Conservation (phyloP, 768 basidiomycete genomes). For the Terana coerulea region DNA sequence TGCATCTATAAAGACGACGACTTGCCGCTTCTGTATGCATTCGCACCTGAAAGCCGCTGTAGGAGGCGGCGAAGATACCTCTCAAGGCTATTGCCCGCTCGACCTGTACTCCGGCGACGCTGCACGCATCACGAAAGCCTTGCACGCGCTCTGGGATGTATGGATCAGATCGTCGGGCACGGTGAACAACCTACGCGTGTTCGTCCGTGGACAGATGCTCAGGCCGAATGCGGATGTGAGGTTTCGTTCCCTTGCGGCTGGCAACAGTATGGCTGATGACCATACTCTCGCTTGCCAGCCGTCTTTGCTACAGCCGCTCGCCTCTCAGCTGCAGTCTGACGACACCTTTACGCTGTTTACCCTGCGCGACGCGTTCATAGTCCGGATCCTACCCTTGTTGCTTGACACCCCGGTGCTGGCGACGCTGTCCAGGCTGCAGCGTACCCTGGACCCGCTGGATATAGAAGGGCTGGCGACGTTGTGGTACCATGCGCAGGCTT, state of each 20-base stretch:
- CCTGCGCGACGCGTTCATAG: conserved; percentile 49
- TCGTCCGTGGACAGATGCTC: conserved; percentile 60
- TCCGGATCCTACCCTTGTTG: conserved; percentile 45
- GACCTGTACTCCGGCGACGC: conserved; percentile 81
- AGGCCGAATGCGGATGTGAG: conserved; percentile 53
- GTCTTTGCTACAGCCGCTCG: conserved; percentile 17
- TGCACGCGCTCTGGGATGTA: conserved; percentile 65
- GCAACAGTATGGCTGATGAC: too few species aligned
- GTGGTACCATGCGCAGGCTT: conserved; percentile 18
- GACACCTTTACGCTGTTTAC: conserved; percentile 2
- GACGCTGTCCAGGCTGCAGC: conserved; percentile 59
- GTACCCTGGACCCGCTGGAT: conserved; percentile 76
- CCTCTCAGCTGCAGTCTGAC: conserved; percentile 8
- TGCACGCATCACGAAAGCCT: conserved; percentile 55
- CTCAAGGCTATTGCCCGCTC: conserved; percentile 75
- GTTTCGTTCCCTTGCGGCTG: not conserved
- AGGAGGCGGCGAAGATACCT: conserved; percentile 29
- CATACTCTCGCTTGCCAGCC: conserved; percentile 9
- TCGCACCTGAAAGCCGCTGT: conserved; percentile 44
- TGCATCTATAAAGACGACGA: conserved; percentile 53
- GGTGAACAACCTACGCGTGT: conserved; percentile 82
- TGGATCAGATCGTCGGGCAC: conserved; percentile 66
- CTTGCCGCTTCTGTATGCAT: conserved; percentile 94
- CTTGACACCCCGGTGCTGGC: conserved; percentile 48
- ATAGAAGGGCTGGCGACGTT: conserved; percentile 66